Conservation (phyloP, 805 yeast species). For the Yarrowia yakushimensis region DNA sequence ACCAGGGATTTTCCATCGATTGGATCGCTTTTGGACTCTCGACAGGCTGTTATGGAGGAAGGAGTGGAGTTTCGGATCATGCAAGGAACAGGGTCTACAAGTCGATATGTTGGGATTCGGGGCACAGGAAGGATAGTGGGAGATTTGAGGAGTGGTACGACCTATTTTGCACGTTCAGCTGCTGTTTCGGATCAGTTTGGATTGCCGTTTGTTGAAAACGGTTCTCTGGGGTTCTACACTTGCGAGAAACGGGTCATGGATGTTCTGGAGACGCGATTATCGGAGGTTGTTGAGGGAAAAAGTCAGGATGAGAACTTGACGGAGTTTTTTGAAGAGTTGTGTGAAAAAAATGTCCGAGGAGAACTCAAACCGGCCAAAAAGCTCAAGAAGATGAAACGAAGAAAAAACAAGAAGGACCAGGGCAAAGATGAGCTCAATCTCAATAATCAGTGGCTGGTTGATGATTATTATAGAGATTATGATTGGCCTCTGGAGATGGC, state of each 20-base stretch:
- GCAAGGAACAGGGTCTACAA: not conserved
- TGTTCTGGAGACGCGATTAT: not conserved
- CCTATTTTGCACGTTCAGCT: not conserved
- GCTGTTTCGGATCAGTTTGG: not conserved
- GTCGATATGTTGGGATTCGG: not conserved
- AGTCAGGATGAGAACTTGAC: not conserved
- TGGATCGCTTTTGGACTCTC: not conserved
- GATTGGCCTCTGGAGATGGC: not conserved
- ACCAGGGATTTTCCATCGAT: not conserved
- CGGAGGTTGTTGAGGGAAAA: not conserved
- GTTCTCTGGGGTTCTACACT: not conserved
- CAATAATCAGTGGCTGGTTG: not conserved
- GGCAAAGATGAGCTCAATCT: not conserved
- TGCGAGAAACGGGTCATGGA: not conserved
- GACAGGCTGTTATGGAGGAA: not conserved
- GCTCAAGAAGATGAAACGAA: not conserved
- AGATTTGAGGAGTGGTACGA: not conserved
- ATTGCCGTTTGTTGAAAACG: not conserved
- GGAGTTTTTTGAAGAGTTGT: not conserved
- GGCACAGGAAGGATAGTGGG: not conserved
- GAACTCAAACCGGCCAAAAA: not conserved
- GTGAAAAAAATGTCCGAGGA: not conserved
- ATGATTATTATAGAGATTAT: not conserved
- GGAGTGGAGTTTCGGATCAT: not conserved
- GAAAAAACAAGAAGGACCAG: not conserved